phyloP scores from a whole-genome alignment of 257 asterid species.

The Forsythia suspensa region DNA sequence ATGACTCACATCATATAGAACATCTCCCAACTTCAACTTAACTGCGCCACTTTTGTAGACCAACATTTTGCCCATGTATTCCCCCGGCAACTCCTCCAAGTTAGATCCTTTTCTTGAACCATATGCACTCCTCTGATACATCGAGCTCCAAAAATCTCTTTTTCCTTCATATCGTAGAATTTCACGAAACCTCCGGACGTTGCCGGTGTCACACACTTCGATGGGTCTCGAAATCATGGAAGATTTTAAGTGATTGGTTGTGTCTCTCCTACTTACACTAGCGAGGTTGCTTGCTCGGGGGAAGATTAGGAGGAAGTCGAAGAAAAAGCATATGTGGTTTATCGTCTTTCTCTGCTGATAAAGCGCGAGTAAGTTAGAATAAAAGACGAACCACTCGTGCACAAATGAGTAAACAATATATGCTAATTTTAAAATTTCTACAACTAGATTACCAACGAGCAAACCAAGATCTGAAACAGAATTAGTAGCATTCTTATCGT shows the following conservation, averaged over 20 bases:
- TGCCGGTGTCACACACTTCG: conserved; percentile 20
- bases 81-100: conserved; percentile 56
- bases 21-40: conserved; percentile 75
- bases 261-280: conserved; percentile 19
- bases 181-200: conserved; percentile 12
- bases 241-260: conserved; percentile 12
- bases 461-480: conserved; percentile 68
- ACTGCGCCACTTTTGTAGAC: conserved; percentile 81
- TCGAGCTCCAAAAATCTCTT: conserved; percentile 28
- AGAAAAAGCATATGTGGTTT: conserved; percentile 41
- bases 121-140: background rate
- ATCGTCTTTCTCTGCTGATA: conserved; percentile 42
- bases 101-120: conserved; percentile 17
- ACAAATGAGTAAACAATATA: background rate
- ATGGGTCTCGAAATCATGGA: conserved; percentile 12
- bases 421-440: background rate
- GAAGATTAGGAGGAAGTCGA: conserved; percentile 55
- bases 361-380: conserved; percentile 12
- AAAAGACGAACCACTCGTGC: background rate
- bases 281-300: conserved; percentile 24
- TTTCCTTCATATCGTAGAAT: conserved; percentile 31
- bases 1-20: conserved; percentile 66
- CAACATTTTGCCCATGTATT: conserved; percentile 79
- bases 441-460: conserved; percentile 45
- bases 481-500: conserved; percentile 47